Evolutionary conservation across 1,139 yeast species (phyloP), one percentile per base, ranked within the genome.

Genomic region (Yamadazyma conglobata): DNA sequence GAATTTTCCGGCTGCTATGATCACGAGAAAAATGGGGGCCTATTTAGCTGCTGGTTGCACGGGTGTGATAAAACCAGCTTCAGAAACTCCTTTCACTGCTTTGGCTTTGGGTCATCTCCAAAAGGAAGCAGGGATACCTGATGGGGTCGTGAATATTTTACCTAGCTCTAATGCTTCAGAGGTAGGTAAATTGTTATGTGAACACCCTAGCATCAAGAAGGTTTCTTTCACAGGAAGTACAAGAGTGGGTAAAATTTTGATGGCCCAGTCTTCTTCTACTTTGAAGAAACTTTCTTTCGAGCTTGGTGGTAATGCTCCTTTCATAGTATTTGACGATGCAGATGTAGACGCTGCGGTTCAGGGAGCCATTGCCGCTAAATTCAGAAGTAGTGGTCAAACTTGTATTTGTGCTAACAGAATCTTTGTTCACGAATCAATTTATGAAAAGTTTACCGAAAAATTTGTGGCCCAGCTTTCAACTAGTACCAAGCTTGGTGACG

Each of bases 1-100:
- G 96, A 89, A 89, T 58, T 89, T 89, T 63, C 97, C 97, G 11
- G 69, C 82, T 31, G 94, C 96, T 5, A 89, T 89, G 97, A 85
- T 89, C 39, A 77, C 96, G 2, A 72, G 97, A 46, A 89, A 89
- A 56, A 72, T 84, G 30, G 96, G 87, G 17, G 95, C 96, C 17
- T 95, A 95, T 1, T 50, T 87, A 13, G 96, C 96, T 11, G 89
- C 93, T 7, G 97, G 97, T 2, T 89, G 96, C 58, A 82, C 97
- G 1, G 69, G 86, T 3, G 89, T 89, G 9, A 69, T 89, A 38
- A 89, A 88, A 58, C 96, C 97, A 3, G 96, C 94, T 22, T 65
- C 79, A 4, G 94, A 85, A 52, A 89, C 97, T 6, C 97, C 97
- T 12, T 65, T 82, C 38, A 72, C 89, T 13, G 96, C 96, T 0